Conservation (phyloP, 23 red algal genomes). For the Chondrus crispus region DNA sequence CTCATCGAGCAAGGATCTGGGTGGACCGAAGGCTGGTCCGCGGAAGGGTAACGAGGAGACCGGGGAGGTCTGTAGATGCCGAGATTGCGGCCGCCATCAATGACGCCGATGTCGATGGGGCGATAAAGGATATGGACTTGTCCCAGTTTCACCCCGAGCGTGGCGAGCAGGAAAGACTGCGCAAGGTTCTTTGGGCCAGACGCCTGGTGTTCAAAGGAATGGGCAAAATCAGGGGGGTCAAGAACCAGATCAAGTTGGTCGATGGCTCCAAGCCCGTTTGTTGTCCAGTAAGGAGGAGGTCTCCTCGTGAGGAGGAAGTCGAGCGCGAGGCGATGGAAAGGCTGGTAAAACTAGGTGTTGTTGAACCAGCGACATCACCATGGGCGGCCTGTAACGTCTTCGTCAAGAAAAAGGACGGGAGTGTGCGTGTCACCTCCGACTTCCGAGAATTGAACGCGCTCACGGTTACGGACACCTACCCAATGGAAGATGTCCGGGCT, state of each 20-base stretch:
- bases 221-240: background rate
- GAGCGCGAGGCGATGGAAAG: background rate
- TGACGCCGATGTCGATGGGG: background rate
- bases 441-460: constrained; percentile 16
- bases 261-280: background rate
- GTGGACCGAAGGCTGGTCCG: no score
- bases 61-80: no score
- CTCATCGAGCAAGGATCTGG: background rate
- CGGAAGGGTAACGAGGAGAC: no score
- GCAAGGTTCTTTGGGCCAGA: background rate
- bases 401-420: background rate
- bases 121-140: background rate
- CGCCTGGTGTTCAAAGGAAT: constrained; percentile 5
- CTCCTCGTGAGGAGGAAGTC: background rate
- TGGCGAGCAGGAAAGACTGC: background rate
- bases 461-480: background rate
- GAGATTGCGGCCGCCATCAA: background rate
- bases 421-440: constrained; percentile 25
- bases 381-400: constrained; percentile 14
- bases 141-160: background rate
- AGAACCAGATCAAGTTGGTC: background rate
- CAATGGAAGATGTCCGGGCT: constrained; percentile 8
- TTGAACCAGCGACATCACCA: background rate
- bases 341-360: background rate
- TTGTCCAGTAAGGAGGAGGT: background rate